Base-by-base conservation (phyloP, 331 rosid genomes). In the Cucumis variabilis region DNA sequence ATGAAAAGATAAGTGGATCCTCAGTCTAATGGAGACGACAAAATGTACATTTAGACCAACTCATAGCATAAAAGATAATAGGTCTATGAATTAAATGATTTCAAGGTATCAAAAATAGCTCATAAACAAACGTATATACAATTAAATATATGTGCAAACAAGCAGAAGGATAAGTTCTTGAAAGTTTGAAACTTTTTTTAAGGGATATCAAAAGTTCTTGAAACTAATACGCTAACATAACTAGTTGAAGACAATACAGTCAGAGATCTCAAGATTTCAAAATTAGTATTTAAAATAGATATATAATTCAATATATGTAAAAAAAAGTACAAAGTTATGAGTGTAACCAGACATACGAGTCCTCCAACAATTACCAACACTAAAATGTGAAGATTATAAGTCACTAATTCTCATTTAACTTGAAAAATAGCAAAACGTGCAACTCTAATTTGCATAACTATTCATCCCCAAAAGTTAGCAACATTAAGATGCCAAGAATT, bases 201-300 rank as follows among this genome's bases (percentile, higher is more conserved):
- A 20, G 62, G 62, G 62, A 15, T 20, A 46, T 13, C 37, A 76
- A 2, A 41, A 78, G 62, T 55, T 55, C 65, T 51, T 78, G 83
- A 78, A 50, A 50, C 24, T 19, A 71, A 37, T 24, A 19, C 24
- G 20, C 25, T 72, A 72, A 33, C 51, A 72, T 33, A 33, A 72
- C 15, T 0, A 17, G 51, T 72, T 37, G 24, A 72, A 30, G 78
- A 72, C 41, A n/a, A 30, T 98, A 88, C 94, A 94, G 78, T 73
- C 79, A 37, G 37, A 24, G n/a, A 72, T 72, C 24, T 72, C 50
- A 33, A 8, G 78, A 17, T 30, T 19, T 72, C 23, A 30, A 72
- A 73, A 73, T 33, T 37, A 19, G 53, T 73, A 33, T 19, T 23
- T 73, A 20, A 24, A 68, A 25, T 12, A 68, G 37, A 68, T 24